Conservation (phyloP, 495 filamentous ascomycete genomes). For the Tuber indicum region DNA sequence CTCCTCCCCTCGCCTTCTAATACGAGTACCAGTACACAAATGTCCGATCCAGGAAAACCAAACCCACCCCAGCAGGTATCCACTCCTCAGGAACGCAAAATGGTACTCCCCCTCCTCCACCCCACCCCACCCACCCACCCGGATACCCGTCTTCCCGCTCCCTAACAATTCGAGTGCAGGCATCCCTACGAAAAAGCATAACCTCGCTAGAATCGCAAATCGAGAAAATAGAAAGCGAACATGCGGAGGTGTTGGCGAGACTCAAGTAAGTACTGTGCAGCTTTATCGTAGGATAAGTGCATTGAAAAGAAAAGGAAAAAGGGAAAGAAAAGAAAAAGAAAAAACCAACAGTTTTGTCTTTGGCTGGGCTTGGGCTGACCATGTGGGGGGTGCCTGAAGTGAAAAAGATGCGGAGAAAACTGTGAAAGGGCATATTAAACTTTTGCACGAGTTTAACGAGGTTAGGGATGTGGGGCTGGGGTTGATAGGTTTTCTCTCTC, state of each 20-base stretch:
- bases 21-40: background rate
- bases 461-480: conserved; percentile 40
- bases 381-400: background rate
- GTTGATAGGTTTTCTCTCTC: conserved; percentile 22
- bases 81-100: conserved; percentile 1
- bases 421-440: conserved; percentile 36
- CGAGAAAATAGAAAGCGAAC: background rate
- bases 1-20: background rate
- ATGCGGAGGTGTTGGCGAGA: background rate
- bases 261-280: background rate
- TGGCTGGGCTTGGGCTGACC: background rate
- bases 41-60: background rate
- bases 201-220: background rate
- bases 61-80: background rate
- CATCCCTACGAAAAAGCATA: background rate
- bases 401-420: conserved; percentile 26
- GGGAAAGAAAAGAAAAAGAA: background rate
- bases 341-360: background rate
- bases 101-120: background rate
- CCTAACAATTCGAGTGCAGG: background rate
- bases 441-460: conserved; percentile 41
- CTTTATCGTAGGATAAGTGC: background rate
- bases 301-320: background rate
- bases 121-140: background rate
- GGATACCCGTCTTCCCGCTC: conserved; percentile 1